Conservation (phyloP, 192 early-diverging fungal species). For the Backusella australiensis region DNA sequence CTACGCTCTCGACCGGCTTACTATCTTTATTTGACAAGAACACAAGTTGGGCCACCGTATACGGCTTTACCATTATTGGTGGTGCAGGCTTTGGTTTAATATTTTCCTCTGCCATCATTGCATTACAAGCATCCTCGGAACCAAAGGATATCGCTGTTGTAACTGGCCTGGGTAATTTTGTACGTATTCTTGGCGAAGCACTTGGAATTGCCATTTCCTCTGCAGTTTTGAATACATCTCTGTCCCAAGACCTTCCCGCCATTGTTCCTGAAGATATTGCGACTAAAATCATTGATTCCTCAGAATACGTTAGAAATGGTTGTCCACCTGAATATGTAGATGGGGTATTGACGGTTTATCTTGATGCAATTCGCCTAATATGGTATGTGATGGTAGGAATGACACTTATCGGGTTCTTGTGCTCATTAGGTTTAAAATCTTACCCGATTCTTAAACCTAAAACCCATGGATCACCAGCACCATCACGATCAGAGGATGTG, state of each 20-base stretch:
- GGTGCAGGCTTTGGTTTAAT: slow-evolving; percentile 28
- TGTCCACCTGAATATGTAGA: slow-evolving; percentile 20
- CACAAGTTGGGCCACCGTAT: slow-evolving; percentile 12
- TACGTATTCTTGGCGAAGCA: slow-evolving; percentile 33
- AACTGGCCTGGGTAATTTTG: slow-evolving; percentile 35
- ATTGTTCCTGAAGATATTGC: slow-evolving; percentile 13
- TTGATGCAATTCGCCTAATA: slow-evolving; percentile 19
- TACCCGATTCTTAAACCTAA: slow-evolving; percentile 4
- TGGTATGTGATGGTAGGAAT: slow-evolving; percentile 27
- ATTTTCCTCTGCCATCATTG: slow-evolving; percentile 34
- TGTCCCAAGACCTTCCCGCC: slow-evolving; percentile 19
- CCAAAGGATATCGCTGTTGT: slow-evolving; percentile 36
- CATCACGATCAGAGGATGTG: not conserved
- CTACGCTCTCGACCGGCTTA: slow-evolving; percentile 62
- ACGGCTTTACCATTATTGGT: slow-evolving; percentile 18
- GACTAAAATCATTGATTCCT: slow-evolving; percentile 8
- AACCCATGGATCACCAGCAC: not conserved
- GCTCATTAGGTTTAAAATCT: not conserved
- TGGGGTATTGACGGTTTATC: slow-evolving; percentile 14
- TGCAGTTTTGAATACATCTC: slow-evolving; percentile 29
- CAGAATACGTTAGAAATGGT: slow-evolving; percentile 23
- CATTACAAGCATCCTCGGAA: slow-evolving; percentile 26
- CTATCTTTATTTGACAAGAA: slow-evolving; percentile 52
- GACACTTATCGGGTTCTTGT: slow-evolving; percentile 10
- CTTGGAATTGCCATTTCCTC: slow-evolving; percentile 34